Base-by-base conservation (phyloP, 1,139 yeast genomes). In the Candida buenavistaensis region DNA sequence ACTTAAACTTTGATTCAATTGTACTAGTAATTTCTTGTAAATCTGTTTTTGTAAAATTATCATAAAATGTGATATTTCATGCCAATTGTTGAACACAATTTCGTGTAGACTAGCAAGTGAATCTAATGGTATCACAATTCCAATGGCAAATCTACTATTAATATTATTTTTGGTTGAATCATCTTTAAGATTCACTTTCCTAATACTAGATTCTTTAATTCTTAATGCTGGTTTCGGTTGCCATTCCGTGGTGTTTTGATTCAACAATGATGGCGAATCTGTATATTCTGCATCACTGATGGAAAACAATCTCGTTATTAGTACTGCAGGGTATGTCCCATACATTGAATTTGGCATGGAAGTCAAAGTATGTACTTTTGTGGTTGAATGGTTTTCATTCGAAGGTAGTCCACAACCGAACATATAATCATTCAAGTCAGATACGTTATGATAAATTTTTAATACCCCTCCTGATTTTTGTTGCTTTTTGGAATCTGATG, bases 331-430 rank as follows among this genome's bases (percentile, higher is more conserved):
- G 28, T 55, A 54, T 5, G 59, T 39, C 4, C 62, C 66, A 33
- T 49, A 52, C 3, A 55, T 44, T 43, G 51, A 54, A 33, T 51
- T 55, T 32, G 68, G 59, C 13, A 73, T 47, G 2, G 66, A 54
- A 1, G 80, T 80, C 13, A 77, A 51, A 20, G 62, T 48, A 50
- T 76, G 81, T 6, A 76, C 48, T 42, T 76, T 77, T 2, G 77
- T 72, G 12, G 68, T 53, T 16, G 64, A 51, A 23, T 61, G 62
- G n/a, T 62, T 53, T 40, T 76, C 80, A 42, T 64, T 72, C 5
- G 73, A 57, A 10, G 80, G 78, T 23, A 76, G 52, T 0, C 81
- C 81, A 40, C 76, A 72, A 5, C 82, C 82, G 52, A 75, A 77
- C 75, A 75, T 72, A 45, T 66, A 73, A 40, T 72, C 72, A 30